These are phyloP conservation scores for Picea sitchensis DNA, from an alignment of 75 land plant species.

Conservation along the genomic window DNA sequence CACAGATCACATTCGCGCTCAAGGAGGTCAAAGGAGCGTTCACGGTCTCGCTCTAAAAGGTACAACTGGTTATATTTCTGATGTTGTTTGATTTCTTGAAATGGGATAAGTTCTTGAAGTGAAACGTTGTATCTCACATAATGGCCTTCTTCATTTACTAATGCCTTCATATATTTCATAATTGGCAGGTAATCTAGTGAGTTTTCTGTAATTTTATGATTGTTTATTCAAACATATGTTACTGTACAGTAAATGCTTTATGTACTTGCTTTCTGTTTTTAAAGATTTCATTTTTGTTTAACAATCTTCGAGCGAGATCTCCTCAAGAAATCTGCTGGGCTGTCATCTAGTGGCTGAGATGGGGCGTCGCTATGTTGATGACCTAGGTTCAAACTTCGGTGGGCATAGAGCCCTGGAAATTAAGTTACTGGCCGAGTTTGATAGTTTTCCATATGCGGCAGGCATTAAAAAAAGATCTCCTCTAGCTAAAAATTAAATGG, in stretches of 20 bases:
- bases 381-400: too few species aligned
- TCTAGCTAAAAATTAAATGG: too few species aligned
- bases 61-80: neutral
- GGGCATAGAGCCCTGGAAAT: too few species aligned
- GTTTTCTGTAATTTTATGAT: neutral
- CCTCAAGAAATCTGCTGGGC: neutral
- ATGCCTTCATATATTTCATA: neutral
- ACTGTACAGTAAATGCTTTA: neutral
- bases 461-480: too few species aligned
- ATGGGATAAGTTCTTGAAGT: neutral
- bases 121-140: neutral
- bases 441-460: too few species aligned
- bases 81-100: neutral
- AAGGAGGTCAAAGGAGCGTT: constrained; percentile 14
- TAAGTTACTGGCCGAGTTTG: too few species aligned
- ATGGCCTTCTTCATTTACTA: neutral
- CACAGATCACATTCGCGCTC: constrained; percentile 1
- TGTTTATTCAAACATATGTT: neutral
- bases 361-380: too few species aligned
- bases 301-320: neutral
- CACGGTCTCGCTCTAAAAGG: constrained; percentile 10
- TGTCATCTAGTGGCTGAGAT: too few species aligned
- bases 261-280: neutral
- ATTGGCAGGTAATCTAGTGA: neutral
- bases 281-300: neutral